phyloP scores from a whole-genome alignment of 805 yeast genomes.

The Sungouiozyma intestinalis region DNA sequence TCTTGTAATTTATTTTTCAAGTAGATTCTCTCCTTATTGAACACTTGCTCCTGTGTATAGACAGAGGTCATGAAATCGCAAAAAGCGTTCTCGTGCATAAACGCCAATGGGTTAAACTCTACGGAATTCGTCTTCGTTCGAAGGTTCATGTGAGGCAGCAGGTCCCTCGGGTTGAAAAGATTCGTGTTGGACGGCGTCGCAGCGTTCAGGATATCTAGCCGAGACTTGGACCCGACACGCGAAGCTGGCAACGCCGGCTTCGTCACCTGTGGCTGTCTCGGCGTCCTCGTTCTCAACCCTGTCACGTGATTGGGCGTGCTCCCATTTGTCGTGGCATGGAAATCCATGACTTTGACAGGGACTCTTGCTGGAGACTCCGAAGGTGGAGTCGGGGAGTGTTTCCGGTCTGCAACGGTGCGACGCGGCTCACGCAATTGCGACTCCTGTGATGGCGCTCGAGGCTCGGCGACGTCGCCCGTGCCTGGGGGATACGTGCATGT shows the following conservation, averaged over 20 bases:
- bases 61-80: slow-evolving; percentile 10
- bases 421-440: not conserved
- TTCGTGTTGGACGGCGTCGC: not conserved
- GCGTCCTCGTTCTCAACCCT: not conserved
- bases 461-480: slow-evolving; percentile 5
- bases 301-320: slow-evolving; percentile 9
- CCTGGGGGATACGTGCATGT: slow-evolving; percentile 20
- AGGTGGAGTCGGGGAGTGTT: not conserved
- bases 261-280: slow-evolving; percentile 1
- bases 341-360: slow-evolving; percentile 3
- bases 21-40: slow-evolving; percentile 15
- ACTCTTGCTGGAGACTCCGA: not conserved
- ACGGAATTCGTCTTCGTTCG: not conserved
- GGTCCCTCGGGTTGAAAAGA: not conserved
- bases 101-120: not conserved
- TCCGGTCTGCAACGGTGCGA: not conserved
- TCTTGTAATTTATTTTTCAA: slow-evolving; percentile 11
- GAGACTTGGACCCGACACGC: not conserved
- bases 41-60: slow-evolving; percentile 14
- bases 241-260: not conserved
- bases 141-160: not conserved
- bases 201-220: not conserved
- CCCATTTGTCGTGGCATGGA: slow-evolving; percentile 10
- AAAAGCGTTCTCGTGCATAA: slow-evolving; percentile 4
- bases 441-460: not conserved